These are phyloP conservation scores for Aplosporella prunicola DNA, from an alignment of 2,329 filamentous ascomycete genomes.

Conservation along the genomic window DNA sequence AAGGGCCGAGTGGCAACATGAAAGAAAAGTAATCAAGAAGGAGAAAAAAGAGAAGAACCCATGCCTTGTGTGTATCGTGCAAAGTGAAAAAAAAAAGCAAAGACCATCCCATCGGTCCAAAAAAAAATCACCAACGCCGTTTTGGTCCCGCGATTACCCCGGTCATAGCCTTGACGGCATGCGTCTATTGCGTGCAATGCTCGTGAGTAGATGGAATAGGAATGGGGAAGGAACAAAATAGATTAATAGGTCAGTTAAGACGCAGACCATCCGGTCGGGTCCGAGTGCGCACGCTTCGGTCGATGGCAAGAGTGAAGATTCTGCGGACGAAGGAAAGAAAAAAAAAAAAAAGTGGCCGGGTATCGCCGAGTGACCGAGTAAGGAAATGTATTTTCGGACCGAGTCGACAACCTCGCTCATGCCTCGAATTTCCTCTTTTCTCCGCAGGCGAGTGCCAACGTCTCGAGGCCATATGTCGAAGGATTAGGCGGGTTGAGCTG, in stretches of 20 bases:
- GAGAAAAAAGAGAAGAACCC: slow-evolving; percentile 3
- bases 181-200: slow-evolving; percentile 26
- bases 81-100: not conserved
- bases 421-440: slow-evolving; percentile 29
- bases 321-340: no score
- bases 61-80: slow-evolving; percentile 11
- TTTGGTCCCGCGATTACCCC: slow-evolving; percentile 8
- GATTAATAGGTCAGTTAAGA: no score
- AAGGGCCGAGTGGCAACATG: no score
- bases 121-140: slow-evolving; percentile 5
- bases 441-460: slow-evolving; percentile 28
- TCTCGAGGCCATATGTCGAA: slow-evolving; percentile 25
- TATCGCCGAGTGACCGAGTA: not conserved
- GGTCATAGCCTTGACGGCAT: slow-evolving; percentile 32
- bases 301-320: no score
- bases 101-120: not conserved
- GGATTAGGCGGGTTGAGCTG: slow-evolving; percentile 8
- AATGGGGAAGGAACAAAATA: not conserved
- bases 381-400: not conserved
- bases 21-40: no score
- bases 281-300: no score
- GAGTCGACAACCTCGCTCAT: not conserved
- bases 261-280: no score
- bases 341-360: not conserved
- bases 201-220: slow-evolving; percentile 4